Base-by-base conservation (phyloP, 2,329 filamentous ascomycete genomes). In the Sporothrix inflata region DNA sequence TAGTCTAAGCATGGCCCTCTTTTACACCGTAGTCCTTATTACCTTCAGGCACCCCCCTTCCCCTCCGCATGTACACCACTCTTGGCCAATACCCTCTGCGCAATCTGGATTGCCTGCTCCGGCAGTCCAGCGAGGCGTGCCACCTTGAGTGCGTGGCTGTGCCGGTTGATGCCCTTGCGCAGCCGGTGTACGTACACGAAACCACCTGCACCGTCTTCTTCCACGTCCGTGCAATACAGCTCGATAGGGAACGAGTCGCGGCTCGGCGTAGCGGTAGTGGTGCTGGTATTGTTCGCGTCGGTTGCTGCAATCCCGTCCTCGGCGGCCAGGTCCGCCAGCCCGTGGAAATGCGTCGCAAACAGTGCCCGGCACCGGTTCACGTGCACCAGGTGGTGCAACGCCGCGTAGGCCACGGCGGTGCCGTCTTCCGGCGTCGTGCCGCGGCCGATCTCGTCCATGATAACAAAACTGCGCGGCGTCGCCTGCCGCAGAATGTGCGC, bases 401-500 rank as follows among this genome's bases (percentile, higher is more conserved):
- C 94, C 1, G 95, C 96, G 80, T 92, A 98, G 0, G 94, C 94
- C 1, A 99, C 92, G 0, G 96, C 96, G 1, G 91, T 88, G 2
- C 96, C 96, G 79, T 98, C 96, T 78, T 95, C 92, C 0, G 95
- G 94, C 24, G 96, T 97, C 0, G 97, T 99, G 9, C 96, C 96
- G 65, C 96, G 88, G 0, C 96, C 96, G 49, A 99, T 93, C 84
- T 99, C 96, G 80, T 99, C 96, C 95, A 99, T 98, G 80, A 99
- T 95, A 74, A 96, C 95, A 77, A 99, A 97, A 0, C 92, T 96
- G 30, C 91, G 87, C 1, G 90, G 83, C 0, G 95, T 98, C 0
- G 96, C 95, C 76, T 92, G 87, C 74, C 91, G 92, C 69, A 99
- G 86, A 70, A 99, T 99, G 34, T 92, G 87, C 1, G 95, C 94